Evolutionary conservation across 2,329 filamentous ascomycete species (phyloP).

Genomic region (Exophiala aquamarina): DNA sequence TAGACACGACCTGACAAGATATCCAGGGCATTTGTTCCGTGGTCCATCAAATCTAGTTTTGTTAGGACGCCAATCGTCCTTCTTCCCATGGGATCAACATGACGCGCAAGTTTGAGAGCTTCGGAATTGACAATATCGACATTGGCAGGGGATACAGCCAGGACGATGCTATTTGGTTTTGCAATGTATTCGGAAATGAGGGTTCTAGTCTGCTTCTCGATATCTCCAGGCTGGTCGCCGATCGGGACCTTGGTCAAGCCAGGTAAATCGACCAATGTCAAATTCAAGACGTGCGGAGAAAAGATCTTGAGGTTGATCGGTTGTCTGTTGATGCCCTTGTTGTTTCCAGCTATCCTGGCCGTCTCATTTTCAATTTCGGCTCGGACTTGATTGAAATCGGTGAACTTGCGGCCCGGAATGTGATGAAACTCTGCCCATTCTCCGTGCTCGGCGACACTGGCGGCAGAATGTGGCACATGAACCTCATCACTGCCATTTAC

Average conservation of each 20-base stretch:
- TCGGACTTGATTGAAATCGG: slow-evolving; percentile 89
- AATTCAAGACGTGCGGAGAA: slow-evolving; percentile 91
- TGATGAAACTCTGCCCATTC: slow-evolving; percentile 98
- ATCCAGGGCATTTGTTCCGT: slow-evolving; percentile 95
- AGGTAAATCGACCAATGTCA: slow-evolving; percentile 93
- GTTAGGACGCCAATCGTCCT: slow-evolving; percentile 96
- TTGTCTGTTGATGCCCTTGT: slow-evolving; percentile 97
- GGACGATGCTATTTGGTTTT: slow-evolving; percentile 96
- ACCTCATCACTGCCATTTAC: slow-evolving; percentile 63
- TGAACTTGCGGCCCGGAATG: slow-evolving; percentile 83
- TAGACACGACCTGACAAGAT: slow-evolving; percentile 98
- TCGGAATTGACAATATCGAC: slow-evolving; percentile 99
- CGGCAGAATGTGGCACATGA: slow-evolving; percentile 72
- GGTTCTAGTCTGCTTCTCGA: slow-evolving; percentile 96
- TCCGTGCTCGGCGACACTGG: slow-evolving; percentile 65
- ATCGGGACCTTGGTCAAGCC: slow-evolving; percentile 98
- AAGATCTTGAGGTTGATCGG: slow-evolving; percentile 99
- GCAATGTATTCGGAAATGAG: slow-evolving; percentile 98
- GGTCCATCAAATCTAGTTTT: slow-evolving; percentile 97
- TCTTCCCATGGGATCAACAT: slow-evolving; percentile 92
- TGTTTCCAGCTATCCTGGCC: slow-evolving; percentile 87
- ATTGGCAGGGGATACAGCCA: slow-evolving; percentile 95
- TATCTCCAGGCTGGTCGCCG: slow-evolving; percentile 94
- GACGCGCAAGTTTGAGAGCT: slow-evolving; percentile 89
- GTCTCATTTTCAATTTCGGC: slow-evolving; percentile 98